Evolutionary conservation across 345 rosid genomes (phyloP), one percentile per base, ranked within the genome.

Genomic region (Hibiscus mutabilis): DNA sequence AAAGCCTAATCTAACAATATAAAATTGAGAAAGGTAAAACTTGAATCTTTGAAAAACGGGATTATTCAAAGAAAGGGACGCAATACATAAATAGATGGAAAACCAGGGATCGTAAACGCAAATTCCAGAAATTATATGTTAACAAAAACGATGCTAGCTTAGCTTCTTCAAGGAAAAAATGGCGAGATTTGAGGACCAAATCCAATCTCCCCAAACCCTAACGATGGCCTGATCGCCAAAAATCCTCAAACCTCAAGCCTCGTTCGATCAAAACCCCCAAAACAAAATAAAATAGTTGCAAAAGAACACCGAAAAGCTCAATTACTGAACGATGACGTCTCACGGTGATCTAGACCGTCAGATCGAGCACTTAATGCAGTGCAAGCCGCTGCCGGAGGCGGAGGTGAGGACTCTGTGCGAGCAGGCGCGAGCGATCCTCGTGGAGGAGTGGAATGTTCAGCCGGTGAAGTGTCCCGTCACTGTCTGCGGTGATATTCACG

Each of bases 351-450:
- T 85, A 68, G 87, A 83, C 80, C 85, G 79, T 56, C 87, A 85
- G 84, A 85, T 83, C 84, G 85, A 76, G 76, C 85, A 79, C 63
- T 57, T 85, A 72, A 83, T 85, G 89, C 84, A 85, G 80, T 85
- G 87, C 80, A 83, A 85, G 76, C 80, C 89, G 59, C 68, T 85
- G 53, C 66, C 82, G 15, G 89, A 85, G 69, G 77, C 75, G 60
- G 89, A 85, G 74, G 84, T 84, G 55, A 84, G 77, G 75, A 64
- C 73, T 15, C 73, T 84, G 27, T 84, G 88, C 74, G 86, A 84
- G 68, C 82, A 82, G 67, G 88, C 85, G 1, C 69, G 83, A 37
- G 75, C 81, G 46, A 53, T 84, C 65, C 80, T 82, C 10, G 83
- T 82, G 12, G 88, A 84, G 85, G 87, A 84, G 69, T 80, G 87